A percentile compares a stretch with the other conserved stretches of the same genome.
Evolutionary conservation across 192 early-diverging fungal genomes (phyloP).

Genomic region (Gaertneriomyces semiglobifer): DNA sequence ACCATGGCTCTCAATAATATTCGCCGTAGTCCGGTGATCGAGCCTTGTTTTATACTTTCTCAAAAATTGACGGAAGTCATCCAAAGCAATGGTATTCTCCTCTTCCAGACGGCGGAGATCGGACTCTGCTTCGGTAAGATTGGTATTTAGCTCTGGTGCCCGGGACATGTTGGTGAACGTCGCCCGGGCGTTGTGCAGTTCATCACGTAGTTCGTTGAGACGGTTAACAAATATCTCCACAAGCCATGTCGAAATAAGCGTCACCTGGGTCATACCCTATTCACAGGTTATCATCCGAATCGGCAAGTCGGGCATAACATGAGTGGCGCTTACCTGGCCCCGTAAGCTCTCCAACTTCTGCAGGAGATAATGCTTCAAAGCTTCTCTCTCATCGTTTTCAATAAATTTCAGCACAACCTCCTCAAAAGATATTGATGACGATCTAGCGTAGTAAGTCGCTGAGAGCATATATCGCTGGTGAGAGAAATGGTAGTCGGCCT

Average conservation of each 20-base stretch:
- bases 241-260: conserved; percentile 81
- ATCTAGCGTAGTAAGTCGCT: conserved; percentile 84
- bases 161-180: conserved; percentile 35
- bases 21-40: conserved; percentile 64
- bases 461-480: conserved; percentile 68
- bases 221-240: conserved; percentile 81
- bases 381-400: conserved; percentile 64
- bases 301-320: conserved; percentile 4
- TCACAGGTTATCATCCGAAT: neutral
- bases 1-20: conserved; percentile 83
- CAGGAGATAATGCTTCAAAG: conserved; percentile 74
- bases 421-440: conserved; percentile 74
- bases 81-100: conserved; percentile 57
- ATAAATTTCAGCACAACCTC: conserved; percentile 87
- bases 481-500: conserved; percentile 83
- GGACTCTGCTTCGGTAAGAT: conserved; percentile 1
- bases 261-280: conserved; percentile 77
- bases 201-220: conserved; percentile 58
- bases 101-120: conserved; percentile 32
- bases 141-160: neutral
- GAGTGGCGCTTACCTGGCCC: conserved; percentile 45
- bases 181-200: conserved; percentile 18
- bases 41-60: conserved; percentile 59
- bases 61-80: conserved; percentile 72
- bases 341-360: conserved; percentile 69